Evolutionary conservation across 495 filamentous ascomycete species (phyloP).

Genomic region (Trichoderma reesei): DNA sequence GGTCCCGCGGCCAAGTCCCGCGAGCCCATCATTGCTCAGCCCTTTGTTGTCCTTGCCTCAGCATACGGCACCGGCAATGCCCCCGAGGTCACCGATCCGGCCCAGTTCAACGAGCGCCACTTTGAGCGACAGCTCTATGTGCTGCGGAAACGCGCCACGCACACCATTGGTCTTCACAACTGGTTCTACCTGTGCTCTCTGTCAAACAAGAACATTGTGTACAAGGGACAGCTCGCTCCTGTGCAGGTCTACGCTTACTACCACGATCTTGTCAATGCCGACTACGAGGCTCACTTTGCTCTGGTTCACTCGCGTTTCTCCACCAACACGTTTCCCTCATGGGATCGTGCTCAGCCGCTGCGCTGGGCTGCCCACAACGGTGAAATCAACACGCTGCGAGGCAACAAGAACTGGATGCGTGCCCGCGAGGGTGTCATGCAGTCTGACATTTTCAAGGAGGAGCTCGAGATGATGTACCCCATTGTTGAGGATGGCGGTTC

Average conservation of each 20-base stretch:
- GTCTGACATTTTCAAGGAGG: constrained; percentile 85
- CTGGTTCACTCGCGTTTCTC: constrained; percentile 97
- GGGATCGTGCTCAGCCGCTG: constrained; percentile 95
- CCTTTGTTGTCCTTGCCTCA: constrained; percentile 82
- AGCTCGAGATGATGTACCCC: constrained; percentile 84
- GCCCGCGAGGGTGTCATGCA: constrained; percentile 93
- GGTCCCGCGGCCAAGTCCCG: constrained; percentile 88
- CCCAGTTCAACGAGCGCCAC: constrained; percentile 68
- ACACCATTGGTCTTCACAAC: constrained; percentile 89
- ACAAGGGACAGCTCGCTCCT: constrained; percentile 95
- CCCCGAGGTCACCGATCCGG: constrained; percentile 68
- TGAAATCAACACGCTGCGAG: constrained; percentile 97
- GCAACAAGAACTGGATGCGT: constrained; percentile 99
- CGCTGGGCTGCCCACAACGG: constrained; percentile 98
- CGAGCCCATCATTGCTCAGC: constrained; percentile 91
- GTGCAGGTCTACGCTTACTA: constrained; percentile 99
- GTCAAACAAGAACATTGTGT: constrained; percentile 98
- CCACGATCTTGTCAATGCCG: constrained; percentile 91
- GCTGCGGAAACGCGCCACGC: constrained; percentile 87
- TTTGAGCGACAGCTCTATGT: constrained; percentile 95
- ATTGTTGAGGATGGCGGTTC: constrained; percentile 97
- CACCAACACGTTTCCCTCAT: constrained; percentile 98
- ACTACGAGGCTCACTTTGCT: constrained; percentile 97
- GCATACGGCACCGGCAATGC: constrained; percentile 80
- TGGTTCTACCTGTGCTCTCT: constrained; percentile 99